phyloP scores from a whole-genome alignment of 2,329 filamentous ascomycete genomes.

The Exophiala alcalophila region DNA sequence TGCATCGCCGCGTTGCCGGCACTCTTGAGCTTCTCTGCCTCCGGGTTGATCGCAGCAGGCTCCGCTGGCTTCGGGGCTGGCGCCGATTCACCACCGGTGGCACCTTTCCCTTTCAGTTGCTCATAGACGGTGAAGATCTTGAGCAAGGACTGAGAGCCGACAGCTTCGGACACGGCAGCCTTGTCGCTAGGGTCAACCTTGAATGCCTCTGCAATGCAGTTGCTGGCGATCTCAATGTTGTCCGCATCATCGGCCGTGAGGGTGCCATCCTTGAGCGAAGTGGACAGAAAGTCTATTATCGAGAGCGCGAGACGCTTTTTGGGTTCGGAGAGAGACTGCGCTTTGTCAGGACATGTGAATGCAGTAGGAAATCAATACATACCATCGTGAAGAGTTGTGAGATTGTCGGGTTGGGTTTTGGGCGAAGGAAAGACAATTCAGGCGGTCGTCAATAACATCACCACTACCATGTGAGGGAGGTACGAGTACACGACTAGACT shows the following conservation, averaged over 20 bases:
- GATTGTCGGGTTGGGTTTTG: too few species aligned
- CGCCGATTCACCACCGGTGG: slow-evolving; percentile 43
- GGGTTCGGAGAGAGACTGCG: slow-evolving; percentile 43
- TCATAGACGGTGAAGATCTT: slow-evolving; percentile 96
- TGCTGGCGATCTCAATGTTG: slow-evolving; percentile 87
- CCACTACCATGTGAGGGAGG: too few species aligned
- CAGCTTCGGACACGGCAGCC: slow-evolving; percentile 68
- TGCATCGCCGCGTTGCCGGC: slow-evolving; percentile 94
- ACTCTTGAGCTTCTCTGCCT: slow-evolving; percentile 84
- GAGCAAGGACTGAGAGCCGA: slow-evolving; percentile 82
- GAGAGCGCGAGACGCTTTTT: slow-evolving; percentile 92
- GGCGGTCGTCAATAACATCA: too few species aligned
- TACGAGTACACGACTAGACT: too few species aligned
- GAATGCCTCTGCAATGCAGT: slow-evolving; percentile 94
- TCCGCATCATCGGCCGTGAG: slow-evolving; percentile 85
- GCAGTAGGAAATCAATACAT: background rate
- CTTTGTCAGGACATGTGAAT: background rate
- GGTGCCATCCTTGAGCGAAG: slow-evolving; percentile 82
- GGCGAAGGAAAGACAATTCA: too few species aligned
- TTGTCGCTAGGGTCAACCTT: slow-evolving; percentile 83
- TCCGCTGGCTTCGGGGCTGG: slow-evolving; percentile 40
- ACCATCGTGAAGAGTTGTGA: slow-evolving; percentile 15
- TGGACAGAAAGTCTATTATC: slow-evolving; percentile 90
- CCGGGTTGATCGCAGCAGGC: slow-evolving; percentile 50
- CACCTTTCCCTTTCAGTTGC: slow-evolving; percentile 72